Base-by-base conservation (phyloP, 148 eudicot species). In the Vaccinium myrtillus region DNA sequence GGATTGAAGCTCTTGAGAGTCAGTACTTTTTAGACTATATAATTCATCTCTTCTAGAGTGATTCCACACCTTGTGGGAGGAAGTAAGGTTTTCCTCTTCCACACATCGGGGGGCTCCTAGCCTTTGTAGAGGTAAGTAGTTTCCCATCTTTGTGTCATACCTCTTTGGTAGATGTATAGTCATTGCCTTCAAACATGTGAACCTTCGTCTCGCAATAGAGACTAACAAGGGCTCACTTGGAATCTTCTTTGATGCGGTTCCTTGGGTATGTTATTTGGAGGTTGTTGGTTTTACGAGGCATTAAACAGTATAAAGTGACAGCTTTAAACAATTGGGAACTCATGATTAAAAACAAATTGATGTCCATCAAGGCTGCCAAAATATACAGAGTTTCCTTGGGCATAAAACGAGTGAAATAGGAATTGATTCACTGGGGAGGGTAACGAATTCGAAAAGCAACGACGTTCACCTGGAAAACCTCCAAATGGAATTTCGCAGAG, bases 381-480 rank as follows among this genome's bases (percentile, higher is more conserved):
- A 25, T n/a, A 61, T 32, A 32, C 36, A 32, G 36, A 61, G 69
- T 61, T 61, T 8, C 21, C 69, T 61, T 61, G 69, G 25, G 69
- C 25, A 61, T 61, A 25, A 61, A 61, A 61, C 27, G 11, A 8
- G 14, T 65, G 32, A 32, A 65, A 65, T 23, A 23, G 30, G 32
- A n/a, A 75, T 9, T 77, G 18, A 14, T 8, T 8, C 50, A 21
- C 13, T 8, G 14, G 23, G 4, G n/a, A 36, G 48, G 46, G 32
- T 8, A 53, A 5, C 6, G 13, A 76, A 83, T 1, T 9, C 5
- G 46, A 50, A 15, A 84, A 53, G 54, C 79, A 85, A 32, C 73
- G 50, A 55, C 2, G 71, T 43, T 87, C 21, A 95, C 98, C 98
- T 93, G 95, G 84, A 93, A 94, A 87, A 92, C 96, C 91, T 94